Base-by-base conservation (phyloP, 2,329 filamentous ascomycete species). In the Graphilbum sp. region DNA sequence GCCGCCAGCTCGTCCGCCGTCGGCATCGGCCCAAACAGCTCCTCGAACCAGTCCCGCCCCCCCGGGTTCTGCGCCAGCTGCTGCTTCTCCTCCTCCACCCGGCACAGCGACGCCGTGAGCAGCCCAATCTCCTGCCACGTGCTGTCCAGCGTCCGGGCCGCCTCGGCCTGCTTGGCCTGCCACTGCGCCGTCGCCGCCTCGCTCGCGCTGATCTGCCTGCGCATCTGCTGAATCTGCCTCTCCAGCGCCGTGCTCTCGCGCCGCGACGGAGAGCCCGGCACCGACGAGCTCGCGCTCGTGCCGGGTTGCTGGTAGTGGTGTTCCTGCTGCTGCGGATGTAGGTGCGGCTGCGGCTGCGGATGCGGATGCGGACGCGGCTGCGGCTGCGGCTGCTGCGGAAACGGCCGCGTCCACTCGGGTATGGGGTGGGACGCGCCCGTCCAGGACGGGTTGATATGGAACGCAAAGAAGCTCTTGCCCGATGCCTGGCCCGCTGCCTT, bases 141-240 rank as follows among this genome's bases (percentile, higher is more conserved):
- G 2, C 7, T 5, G 11, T 34, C 30, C 3, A 42, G 31, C 4
- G 24, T 12, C 7, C 33, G 11, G 5, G 23, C 30, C 3, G 42
- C 27, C 1, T 20, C 12, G 3, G n/a, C 27, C n/a, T 32, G 17
- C n/a, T 3, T 13, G 5, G 4, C 18, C 16, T 23, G 18, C 5
- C 9, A 3, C 16, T 20, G 13, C 16, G 11, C 16, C 15, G 21
- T 18, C 5, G 16, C 15, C 1, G 3, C 15, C 0, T 45, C 40
- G 16, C 37, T 29, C 12, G 18, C 27, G 1, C 21, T 33, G 6
- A 46, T 31, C 15, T 37, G 27, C 16, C 25, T 36, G 37, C 44
- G 43, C 0, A 33, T 29, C 3, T 32, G 9, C 2, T 24, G 39
- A n/a, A 46, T 45, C 7, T 45, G 23, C 5, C 35, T n/a, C 12